Evolutionary conservation across 768 basidiomycete genomes (phyloP).

Genomic region (Clitopilus passeckerianus): DNA sequence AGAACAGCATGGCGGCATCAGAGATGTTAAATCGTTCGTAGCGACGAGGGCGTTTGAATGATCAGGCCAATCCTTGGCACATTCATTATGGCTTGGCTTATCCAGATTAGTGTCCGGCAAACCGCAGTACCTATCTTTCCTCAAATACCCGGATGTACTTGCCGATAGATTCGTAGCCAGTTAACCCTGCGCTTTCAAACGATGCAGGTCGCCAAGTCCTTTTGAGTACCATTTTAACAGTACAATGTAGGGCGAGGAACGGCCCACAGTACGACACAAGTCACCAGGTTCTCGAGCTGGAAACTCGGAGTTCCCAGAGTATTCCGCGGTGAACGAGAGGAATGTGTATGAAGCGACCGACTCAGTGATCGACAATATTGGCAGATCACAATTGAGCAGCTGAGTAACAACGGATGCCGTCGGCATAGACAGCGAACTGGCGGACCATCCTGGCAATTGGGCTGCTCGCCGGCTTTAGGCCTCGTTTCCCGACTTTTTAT

Average conservation of each 20-base stretch:
- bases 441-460: too few species aligned
- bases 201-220: too few species aligned
- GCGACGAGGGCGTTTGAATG: not conserved
- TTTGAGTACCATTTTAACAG: too few species aligned
- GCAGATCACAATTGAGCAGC: not conserved
- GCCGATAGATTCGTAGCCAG: not conserved
- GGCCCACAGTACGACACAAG: not conserved
- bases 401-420: not conserved
- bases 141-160: not conserved
- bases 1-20: not conserved
- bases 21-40: not conserved
- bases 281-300: not conserved
- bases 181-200: too few species aligned
- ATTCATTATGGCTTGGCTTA: not conserved
- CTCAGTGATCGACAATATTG: not conserved
- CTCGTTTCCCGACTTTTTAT: too few species aligned
- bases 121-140: not conserved
- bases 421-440: not conserved
- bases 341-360: not conserved
- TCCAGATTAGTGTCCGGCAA: not conserved
- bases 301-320: not conserved
- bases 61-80: not conserved
- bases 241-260: too few species aligned
- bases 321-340: not conserved
- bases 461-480: too few species aligned